These are phyloP conservation scores for Phytophthora capsici DNA, from an alignment of 352 stramenopile genomes.

Conservation along the genomic window DNA sequence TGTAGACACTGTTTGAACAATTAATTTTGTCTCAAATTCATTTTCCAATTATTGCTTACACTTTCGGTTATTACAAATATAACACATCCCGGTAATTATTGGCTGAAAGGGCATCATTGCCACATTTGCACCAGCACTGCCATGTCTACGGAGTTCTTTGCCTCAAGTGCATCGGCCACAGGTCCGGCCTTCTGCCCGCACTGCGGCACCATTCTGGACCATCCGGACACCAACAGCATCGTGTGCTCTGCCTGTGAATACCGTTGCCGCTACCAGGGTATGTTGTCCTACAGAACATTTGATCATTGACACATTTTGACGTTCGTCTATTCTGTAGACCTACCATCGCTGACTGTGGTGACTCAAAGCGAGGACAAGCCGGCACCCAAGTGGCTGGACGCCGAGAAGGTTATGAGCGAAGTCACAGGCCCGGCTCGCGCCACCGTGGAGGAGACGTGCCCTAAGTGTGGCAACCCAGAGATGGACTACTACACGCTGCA, in stretches of 20 bases:
- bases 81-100: slow-evolving; percentile 24
- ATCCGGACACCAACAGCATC: slow-evolving; percentile 88
- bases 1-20: too few species aligned
- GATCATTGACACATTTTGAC: slow-evolving; percentile 4
- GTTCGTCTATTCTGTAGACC: slow-evolving; percentile 46
- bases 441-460: slow-evolving; percentile 98
- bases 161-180: slow-evolving; percentile 56
- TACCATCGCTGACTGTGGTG: slow-evolving; percentile 79
- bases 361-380: slow-evolving; percentile 82
- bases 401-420: slow-evolving; percentile 76
- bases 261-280: slow-evolving; percentile 86
- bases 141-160: slow-evolving; percentile 78
- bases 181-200: slow-evolving; percentile 88
- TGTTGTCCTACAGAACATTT: too few species aligned
- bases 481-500: slow-evolving; percentile 99
- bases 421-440: slow-evolving; percentile 89
- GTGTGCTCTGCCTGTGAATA: slow-evolving; percentile 88
- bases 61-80: background rate
- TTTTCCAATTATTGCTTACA: slow-evolving; percentile 1
- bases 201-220: slow-evolving; percentile 89
- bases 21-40: slow-evolving; percentile 21
- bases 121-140: slow-evolving; percentile 12
- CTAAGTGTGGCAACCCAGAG: slow-evolving; percentile 96
- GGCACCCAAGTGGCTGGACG: slow-evolving; percentile 81
- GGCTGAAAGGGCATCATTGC: slow-evolving; percentile 31